These are phyloP conservation scores for Picea sitchensis DNA, from an alignment of 75 land plant genomes.

Conservation along the genomic window DNA sequence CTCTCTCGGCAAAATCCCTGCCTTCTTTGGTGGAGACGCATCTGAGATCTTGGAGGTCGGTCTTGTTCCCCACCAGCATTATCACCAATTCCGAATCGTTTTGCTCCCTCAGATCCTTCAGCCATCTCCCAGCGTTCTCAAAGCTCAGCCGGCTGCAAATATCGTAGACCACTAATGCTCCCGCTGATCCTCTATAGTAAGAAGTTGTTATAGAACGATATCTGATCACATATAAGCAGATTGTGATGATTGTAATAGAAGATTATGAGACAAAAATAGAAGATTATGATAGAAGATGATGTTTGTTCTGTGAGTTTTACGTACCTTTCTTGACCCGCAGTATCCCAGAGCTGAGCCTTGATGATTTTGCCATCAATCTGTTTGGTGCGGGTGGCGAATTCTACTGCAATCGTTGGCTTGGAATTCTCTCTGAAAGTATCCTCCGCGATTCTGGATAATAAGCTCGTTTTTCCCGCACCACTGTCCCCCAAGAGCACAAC, in stretches of 20 bases:
- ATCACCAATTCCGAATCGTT: conserved; percentile 16
- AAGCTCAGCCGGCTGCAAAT: neutral
- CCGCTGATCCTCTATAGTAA: neutral
- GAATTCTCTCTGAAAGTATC: conserved; percentile 24
- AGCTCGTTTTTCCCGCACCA: conserved; percentile 36
- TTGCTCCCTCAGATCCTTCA: neutral
- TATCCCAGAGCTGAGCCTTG: conserved; percentile 47
- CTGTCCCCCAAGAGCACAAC: conserved; percentile 35
- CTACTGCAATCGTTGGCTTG: conserved; percentile 41
- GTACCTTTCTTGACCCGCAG: conserved; percentile 50
- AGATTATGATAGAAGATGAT: too few species aligned
- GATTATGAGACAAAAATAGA: neutral
- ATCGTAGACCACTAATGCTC: neutral
- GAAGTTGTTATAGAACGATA: neutral
- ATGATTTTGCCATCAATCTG: conserved; percentile 23
- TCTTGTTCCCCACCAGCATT: conserved; percentile 45
- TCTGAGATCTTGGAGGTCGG: conserved; percentile 25
- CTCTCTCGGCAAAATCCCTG: conserved; percentile 30
- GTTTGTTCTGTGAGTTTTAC: neutral
- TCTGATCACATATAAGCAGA: neutral
- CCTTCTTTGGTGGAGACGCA: conserved; percentile 33
- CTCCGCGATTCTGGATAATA: conserved; percentile 23
- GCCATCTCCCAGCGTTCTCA: neutral
- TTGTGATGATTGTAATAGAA: too few species aligned
- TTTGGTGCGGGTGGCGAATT: conserved; percentile 33